Conservation (phyloP, 352 stramenopile genomes). For the Phytophthora citricola region DNA sequence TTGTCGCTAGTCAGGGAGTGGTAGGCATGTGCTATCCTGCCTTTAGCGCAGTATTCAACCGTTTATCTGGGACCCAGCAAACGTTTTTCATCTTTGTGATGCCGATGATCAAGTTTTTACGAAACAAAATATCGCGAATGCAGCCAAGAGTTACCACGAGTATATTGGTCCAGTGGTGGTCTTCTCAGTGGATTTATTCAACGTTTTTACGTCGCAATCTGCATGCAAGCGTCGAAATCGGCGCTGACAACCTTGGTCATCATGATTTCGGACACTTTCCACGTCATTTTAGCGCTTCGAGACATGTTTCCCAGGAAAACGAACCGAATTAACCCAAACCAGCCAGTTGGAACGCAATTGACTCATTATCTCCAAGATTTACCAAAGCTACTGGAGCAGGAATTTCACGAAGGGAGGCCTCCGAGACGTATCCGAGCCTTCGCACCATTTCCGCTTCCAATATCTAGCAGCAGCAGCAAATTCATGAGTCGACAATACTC, state of each 20-base stretch:
- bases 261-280: conserved; percentile 10
- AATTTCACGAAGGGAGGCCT: not conserved
- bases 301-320: conserved; percentile 5
- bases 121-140: conserved; percentile 27
- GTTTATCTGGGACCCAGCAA: conserved; percentile 9
- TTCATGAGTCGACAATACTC: conserved; percentile 7
- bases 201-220: conserved; percentile 35
- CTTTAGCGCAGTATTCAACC: conserved; percentile 28
- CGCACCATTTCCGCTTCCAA: conserved; percentile 14
- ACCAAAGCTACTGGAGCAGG: not conserved
- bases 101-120: conserved; percentile 34
- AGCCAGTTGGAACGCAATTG: no score
- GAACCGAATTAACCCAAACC: not conserved
- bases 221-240: conserved; percentile 32
- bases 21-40: conserved; percentile 24
- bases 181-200: conserved; percentile 39
- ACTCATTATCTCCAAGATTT: conserved; percentile 10
- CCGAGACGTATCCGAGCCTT: conserved; percentile 2
- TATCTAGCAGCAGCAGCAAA: not conserved
- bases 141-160: conserved; percentile 23
- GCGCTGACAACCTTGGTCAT: conserved; percentile 11
- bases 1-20: conserved; percentile 20
- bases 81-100: conserved; percentile 23
- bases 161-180: conserved; percentile 24
- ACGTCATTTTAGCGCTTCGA: conserved; percentile 15